Percentiles rank a stretch among this genome's conserved stretches.
phyloP scores from a whole-genome alignment of 192 early-diverging fungal genomes.

The Backusella luteola region DNA sequence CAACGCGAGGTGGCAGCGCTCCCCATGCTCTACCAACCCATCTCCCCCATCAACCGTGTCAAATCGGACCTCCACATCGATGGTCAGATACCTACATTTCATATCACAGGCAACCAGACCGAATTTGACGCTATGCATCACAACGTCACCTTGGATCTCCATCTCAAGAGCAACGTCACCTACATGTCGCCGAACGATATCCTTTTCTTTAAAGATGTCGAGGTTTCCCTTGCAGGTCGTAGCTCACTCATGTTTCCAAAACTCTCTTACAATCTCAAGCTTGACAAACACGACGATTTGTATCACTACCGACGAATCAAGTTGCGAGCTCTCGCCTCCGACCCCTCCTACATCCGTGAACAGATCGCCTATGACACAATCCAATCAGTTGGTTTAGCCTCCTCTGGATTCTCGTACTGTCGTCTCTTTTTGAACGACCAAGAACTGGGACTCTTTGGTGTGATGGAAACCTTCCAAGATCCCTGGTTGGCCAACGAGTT shows the following conservation, averaged over 20 bases:
- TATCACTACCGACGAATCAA: constrained; percentile 14
- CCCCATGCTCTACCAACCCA: not conserved
- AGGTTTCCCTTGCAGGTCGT: constrained; percentile 9
- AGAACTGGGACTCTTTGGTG: constrained; percentile 12
- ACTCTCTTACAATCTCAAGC: constrained; percentile 23
- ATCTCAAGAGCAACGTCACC: not conserved
- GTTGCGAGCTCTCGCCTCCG: constrained; percentile 4
- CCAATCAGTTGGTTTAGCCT: not conserved
- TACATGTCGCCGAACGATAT: not conserved
- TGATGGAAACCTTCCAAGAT: constrained; percentile 21
- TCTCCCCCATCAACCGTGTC: not conserved
- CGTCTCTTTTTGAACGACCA: constrained; percentile 16
- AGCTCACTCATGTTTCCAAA: constrained; percentile 9
- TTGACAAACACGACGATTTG: constrained; percentile 1
- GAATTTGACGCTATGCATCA: not conserved
- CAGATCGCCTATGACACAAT: constrained; percentile 20
- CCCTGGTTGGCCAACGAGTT: constrained; percentile 16
- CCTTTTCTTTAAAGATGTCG: not conserved
- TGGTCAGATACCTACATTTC: not conserved
- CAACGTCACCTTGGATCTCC: not conserved
- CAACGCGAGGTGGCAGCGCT: not conserved
- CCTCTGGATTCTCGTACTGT: not conserved
- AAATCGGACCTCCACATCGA: not conserved
- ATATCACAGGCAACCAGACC: not conserved
- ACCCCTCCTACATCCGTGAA: constrained; percentile 25